phyloP scores from a whole-genome alignment of 2,329 filamentous ascomycete genomes.

The Fusarium tricinctum region DNA sequence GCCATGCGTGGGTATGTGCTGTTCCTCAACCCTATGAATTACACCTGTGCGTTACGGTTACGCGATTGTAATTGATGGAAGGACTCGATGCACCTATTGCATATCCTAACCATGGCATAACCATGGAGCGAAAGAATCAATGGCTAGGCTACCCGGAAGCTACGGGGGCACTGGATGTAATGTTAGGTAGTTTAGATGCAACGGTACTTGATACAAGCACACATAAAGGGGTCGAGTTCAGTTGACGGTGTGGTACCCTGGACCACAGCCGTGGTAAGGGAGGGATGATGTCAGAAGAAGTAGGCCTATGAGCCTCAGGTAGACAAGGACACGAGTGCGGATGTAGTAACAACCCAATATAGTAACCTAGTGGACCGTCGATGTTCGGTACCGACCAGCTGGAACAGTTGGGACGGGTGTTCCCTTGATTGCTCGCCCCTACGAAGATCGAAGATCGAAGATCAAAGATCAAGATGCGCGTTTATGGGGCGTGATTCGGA shows the following conservation, averaged over 20 bases:
- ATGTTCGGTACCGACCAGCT: constrained; percentile 32
- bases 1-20: neutral
- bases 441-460: constrained; percentile 13
- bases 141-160: neutral
- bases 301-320: neutral
- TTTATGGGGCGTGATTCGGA: constrained; percentile 1
- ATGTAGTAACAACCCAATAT: neutral
- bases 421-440: constrained; percentile 25
- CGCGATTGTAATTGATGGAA: neutral
- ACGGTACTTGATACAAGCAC: neutral
- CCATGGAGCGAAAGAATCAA: neutral
- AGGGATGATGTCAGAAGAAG: constrained; percentile 10
- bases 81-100: neutral
- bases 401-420: constrained; percentile 29
- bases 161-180: neutral
- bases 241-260: neutral
- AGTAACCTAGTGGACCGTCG: constrained; percentile 2
- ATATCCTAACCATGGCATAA: neutral
- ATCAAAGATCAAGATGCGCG: constrained; percentile 14
- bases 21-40: neutral
- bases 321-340: neutral
- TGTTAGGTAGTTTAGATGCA: neutral
- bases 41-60: neutral
- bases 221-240: neutral
- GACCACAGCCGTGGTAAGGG: neutral